Conservation (phyloP, 2,329 filamentous ascomycete species). For the Nannizziopsis barbatae region DNA sequence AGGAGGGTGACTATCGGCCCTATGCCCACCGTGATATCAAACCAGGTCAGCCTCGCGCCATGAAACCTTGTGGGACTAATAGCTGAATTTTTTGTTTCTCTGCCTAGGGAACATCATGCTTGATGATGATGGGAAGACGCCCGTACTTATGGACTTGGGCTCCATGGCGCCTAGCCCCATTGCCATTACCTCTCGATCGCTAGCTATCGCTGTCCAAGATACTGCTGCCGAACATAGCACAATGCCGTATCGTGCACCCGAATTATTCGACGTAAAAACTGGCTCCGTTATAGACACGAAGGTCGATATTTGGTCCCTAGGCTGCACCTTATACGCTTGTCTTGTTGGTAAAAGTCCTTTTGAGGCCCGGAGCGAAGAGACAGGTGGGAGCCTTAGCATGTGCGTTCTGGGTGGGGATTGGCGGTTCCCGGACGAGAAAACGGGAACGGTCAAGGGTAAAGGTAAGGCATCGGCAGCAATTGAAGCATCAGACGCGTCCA, state of each 20-base stretch:
- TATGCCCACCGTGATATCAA: conserved; percentile 97
- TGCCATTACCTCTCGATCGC: conserved; percentile 76
- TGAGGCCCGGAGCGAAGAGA: conserved; percentile 90
- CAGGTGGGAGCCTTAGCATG: conserved; percentile 81
- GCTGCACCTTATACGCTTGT: conserved; percentile 95
- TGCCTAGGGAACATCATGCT: conserved; percentile 86
- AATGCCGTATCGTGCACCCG: conserved; percentile 95
- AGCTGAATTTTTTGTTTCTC: not conserved
- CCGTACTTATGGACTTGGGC: conserved; percentile 95
- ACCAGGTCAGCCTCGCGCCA: conserved; percentile 51
- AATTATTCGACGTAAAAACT: conserved; percentile 96
- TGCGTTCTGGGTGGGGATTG: conserved; percentile 91
- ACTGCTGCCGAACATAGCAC: conserved; percentile 91
- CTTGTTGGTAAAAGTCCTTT: conserved; percentile 95
- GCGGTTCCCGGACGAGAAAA: conserved; percentile 80
- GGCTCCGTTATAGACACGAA: conserved; percentile 87
- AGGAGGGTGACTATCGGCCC: conserved; percentile 58
- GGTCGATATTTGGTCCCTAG: conserved; percentile 94
- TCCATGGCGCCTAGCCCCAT: conserved; percentile 80
- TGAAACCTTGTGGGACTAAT: not conserved
- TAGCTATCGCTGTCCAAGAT: conserved; percentile 87
- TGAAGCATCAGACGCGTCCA: conserved; percentile 19
- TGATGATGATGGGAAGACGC: conserved; percentile 72
- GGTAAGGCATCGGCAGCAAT: conserved; percentile 33
- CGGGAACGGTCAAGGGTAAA: conserved; percentile 50